Base-by-base conservation (phyloP, 805 yeast species). In the Wickerhamomyces tratensis region DNA sequence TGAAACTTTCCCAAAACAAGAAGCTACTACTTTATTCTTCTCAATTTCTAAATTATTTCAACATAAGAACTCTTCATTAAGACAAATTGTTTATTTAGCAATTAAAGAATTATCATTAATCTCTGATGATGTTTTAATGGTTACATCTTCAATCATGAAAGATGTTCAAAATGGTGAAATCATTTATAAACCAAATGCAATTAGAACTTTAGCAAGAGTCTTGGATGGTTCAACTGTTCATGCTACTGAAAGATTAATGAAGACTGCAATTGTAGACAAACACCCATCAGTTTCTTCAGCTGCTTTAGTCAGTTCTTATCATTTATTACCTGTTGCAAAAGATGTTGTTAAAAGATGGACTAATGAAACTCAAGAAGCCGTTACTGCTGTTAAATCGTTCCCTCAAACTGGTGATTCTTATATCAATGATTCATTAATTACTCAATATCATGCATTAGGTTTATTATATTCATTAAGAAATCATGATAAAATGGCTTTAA, bases 401-500 rank as follows among this genome's bases (percentile, higher is more conserved):
- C 71, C 74, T 38, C 58, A 64, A 11, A 63, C 67, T 26, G 58
- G 58, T 15, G 59, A 58, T 25, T 57, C 57, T 6, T 80, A 76
- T 54, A 83, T 91, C 40, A 68, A 78, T 14, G 79, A 91, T 37
- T 77, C 94, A 20, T 79, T 74, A 63, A 82, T 86, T 71, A 75
- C 95, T 45, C 98, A 93, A 69, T 93, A 91, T 65, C 98, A 93
- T 63, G 97, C 98, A 4, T 70, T 93, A 51, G 97, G 96, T 25
- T 72, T 93, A 53, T 68, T 94, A 52, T 89, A 88, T 61, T 84
- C 85, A 53, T 73, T 93, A 63, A 79, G 94, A 61, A 82, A 82
- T 55, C 95, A 84, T 61, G 98, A 93, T 60, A 82, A 84, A 53
- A 87, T 93, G 91, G 95, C 97, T 2, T 69, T 93, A 54, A 76